Percentiles rank a stretch among this genome's conserved stretches.
phyloP scores from a whole-genome alignment of 2,329 filamentous ascomycete genomes.

The Ophiostoma ips region DNA sequence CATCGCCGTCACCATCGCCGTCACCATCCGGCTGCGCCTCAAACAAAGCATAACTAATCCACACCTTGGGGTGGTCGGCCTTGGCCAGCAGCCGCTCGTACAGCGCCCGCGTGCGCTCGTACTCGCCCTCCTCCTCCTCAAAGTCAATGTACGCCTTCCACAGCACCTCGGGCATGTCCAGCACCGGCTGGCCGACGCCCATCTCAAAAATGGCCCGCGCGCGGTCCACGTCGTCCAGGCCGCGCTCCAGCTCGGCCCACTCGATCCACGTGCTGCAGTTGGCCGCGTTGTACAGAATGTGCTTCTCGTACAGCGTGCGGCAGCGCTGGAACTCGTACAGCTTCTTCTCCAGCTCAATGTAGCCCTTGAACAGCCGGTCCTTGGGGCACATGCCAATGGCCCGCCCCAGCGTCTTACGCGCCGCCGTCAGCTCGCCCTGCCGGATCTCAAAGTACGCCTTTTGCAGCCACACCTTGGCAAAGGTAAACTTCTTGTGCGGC shows the following conservation, averaged over 20 bases:
- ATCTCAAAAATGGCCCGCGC: constrained; percentile 86
- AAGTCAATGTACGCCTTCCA: constrained; percentile 99
- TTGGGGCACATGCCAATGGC: constrained; percentile 93
- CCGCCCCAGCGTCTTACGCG: constrained; percentile 77
- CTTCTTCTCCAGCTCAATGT: constrained; percentile 84
- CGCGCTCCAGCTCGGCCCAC: constrained; percentile 85
- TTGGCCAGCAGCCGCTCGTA: constrained; percentile 87
- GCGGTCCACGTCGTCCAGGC: constrained; percentile 77
- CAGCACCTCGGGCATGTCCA: constrained; percentile 94
- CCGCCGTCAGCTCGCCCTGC: constrained; percentile 64
- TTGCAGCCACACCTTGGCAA: constrained; percentile 90
- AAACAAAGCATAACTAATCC: constrained; percentile 97
- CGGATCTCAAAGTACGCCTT: constrained; percentile 90
- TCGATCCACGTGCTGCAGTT: constrained; percentile 95
- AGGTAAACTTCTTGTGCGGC: constrained; percentile 94
- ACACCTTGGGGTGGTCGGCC: constrained; percentile 98
- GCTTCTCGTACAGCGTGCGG: constrained; percentile 83
- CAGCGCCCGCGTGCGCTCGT: constrained; percentile 62
- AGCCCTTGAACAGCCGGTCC: constrained; percentile 86
- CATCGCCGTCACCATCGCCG: constrained; percentile 51
- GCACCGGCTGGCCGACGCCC: constrained; percentile 62
- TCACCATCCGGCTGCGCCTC: constrained; percentile 77
- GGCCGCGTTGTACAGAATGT: constrained; percentile 78
- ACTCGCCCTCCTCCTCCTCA: constrained; percentile 89
- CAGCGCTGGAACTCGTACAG: constrained; percentile 90